phyloP scores from a whole-genome alignment of 345 rosid genomes.

The Geranium brycei region DNA sequence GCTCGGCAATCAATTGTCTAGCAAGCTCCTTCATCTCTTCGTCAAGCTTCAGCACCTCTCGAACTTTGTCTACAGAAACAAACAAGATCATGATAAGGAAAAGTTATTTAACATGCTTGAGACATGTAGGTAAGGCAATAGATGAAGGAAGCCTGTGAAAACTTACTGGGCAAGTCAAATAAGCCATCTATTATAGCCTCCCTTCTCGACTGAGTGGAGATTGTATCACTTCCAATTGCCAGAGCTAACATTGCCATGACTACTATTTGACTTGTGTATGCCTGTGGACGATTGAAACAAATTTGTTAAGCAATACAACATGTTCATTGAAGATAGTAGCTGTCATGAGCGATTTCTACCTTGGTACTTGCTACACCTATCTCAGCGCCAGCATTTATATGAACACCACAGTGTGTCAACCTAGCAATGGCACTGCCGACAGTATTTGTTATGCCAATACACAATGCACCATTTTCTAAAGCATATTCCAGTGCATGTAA shows the following conservation, averaged over 20 bases:
- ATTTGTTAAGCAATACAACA: conserved; percentile 3
- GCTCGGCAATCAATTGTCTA: conserved; percentile 52
- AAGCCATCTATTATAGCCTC: conserved; percentile 92
- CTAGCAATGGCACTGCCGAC: conserved; percentile 97
- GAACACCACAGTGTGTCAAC: conserved; percentile 80
- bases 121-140: neutral
- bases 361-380: conserved; percentile 97
- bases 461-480: conserved; percentile 71
- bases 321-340: neutral
- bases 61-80: conserved; percentile 52
- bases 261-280: conserved; percentile 94
- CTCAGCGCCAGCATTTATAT: conserved; percentile 91
- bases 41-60: conserved; percentile 80
- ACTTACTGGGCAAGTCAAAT: conserved; percentile 75
- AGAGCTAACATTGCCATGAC: conserved; percentile 95
- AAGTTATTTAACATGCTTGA: neutral
- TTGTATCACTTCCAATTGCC: conserved; percentile 77
- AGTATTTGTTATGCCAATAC: conserved; percentile 92
- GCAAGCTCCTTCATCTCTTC: conserved; percentile 79
- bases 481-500: conserved; percentile 76
- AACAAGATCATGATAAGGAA: neutral
- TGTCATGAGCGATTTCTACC: conserved; percentile 26
- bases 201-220: conserved; percentile 61
- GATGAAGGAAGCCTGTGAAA: conserved; percentile 1
- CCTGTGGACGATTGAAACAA: conserved; percentile 27